Conservation (phyloP, 495 filamentous ascomycete species). For the Astrocystis sublimbata region DNA sequence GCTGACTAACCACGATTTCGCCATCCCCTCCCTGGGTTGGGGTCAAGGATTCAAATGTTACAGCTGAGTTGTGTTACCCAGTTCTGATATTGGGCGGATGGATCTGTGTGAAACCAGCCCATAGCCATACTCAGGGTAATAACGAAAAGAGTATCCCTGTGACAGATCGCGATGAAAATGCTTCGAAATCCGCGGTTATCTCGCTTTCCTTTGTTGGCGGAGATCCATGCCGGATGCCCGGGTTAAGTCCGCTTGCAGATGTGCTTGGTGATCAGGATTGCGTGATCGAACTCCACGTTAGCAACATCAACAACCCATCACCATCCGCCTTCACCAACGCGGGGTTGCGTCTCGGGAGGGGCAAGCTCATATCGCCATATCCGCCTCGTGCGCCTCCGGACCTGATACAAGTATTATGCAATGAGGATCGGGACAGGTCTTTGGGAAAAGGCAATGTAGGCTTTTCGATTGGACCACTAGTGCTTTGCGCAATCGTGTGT, state of each 20-base stretch:
- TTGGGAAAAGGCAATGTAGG: neutral
- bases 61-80: too few species aligned
- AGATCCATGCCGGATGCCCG: neutral
- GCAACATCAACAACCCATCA: slow-evolving; percentile 27
- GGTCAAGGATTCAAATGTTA: too few species aligned
- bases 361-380: neutral
- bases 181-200: neutral
- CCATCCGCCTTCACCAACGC: slow-evolving; percentile 19
- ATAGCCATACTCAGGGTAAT: too few species aligned
- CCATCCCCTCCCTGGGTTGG: too few species aligned
- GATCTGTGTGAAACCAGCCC: too few species aligned
- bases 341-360: slow-evolving; percentile 21
- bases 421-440: neutral
- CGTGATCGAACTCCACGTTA: slow-evolving; percentile 34
- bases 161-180: too few species aligned
- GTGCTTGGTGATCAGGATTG: slow-evolving; percentile 22
- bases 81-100: too few species aligned
- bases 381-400: slow-evolving; percentile 1
- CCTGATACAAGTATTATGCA: neutral
- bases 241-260: neutral
- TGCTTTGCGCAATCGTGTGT: slow-evolving; percentile 31
- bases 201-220: neutral
- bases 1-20: too few species aligned
- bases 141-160: too few species aligned
- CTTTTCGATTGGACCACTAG: slow-evolving; percentile 32